phyloP scores from a whole-genome alignment of 805 yeast genomes.

The Wickerhamomyces bisporus region DNA sequence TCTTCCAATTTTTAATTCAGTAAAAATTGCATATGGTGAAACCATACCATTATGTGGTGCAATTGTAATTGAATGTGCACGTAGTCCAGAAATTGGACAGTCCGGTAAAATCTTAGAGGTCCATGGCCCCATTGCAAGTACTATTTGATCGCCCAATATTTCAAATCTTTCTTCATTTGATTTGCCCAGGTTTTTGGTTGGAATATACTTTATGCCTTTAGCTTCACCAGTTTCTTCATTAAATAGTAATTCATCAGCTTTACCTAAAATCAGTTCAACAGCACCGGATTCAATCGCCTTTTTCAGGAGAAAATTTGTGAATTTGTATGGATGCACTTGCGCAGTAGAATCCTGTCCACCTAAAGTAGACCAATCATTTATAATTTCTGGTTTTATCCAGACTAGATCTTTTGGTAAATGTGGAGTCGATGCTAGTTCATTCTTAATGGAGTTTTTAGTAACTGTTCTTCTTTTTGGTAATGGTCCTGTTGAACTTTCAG shows the following conservation, averaged over 20 bases:
- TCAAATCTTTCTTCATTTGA: constrained; percentile 33
- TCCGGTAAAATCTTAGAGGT: constrained; percentile 84
- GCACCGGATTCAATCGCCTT: constrained; percentile 79
- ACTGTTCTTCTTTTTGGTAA: constrained; percentile 31
- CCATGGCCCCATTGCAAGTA: constrained; percentile 95
- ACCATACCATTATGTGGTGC: constrained; percentile 73
- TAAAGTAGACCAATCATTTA: constrained; percentile 68
- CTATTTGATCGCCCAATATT: constrained; percentile 68
- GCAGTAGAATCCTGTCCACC: constrained; percentile 90
- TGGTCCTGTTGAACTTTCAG: constrained; percentile 16
- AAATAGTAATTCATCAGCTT: constrained; percentile 63
- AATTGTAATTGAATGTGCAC: constrained; percentile 93
- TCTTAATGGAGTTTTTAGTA: constrained; percentile 29
- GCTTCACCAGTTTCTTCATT: constrained; percentile 62
- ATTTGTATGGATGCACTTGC: constrained; percentile 92
- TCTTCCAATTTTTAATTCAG: constrained; percentile 75
- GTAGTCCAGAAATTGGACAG: constrained; percentile 88
- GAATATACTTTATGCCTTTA: constrained; percentile 61
- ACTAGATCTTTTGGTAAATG: constrained; percentile 58
- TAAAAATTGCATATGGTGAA: constrained; percentile 91
- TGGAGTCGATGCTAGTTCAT: constrained; percentile 16
- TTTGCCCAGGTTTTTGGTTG: constrained; percentile 24
- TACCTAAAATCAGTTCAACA: constrained; percentile 81
- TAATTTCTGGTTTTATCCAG: constrained; percentile 67
- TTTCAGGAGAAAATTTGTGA: constrained; percentile 76